Percentiles rank a stretch among this genome's conserved stretches.
Evolutionary conservation across 192 early-diverging fungal genomes (phyloP).

Genomic region (Spinellus fusiger): DNA sequence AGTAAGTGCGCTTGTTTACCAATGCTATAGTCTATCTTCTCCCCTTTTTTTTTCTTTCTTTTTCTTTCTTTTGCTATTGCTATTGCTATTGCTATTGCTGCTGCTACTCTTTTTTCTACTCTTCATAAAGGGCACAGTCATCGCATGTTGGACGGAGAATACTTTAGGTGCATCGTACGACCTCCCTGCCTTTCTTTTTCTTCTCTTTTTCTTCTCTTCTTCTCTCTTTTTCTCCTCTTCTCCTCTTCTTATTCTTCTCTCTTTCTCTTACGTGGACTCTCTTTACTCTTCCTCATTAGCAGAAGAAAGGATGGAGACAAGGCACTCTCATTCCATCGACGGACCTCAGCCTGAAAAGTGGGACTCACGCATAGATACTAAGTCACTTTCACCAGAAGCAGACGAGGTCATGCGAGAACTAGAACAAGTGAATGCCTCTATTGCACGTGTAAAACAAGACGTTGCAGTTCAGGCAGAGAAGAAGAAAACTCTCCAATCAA

Average conservation of each 20-base stretch:
- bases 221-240: not conserved
- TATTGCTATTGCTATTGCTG: too few relatives aligned
- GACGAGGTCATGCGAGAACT: conserved; percentile 7
- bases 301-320: not conserved
- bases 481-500: conserved; percentile 7
- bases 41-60: too few relatives aligned
- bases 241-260: not conserved
- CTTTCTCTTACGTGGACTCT: too few relatives aligned
- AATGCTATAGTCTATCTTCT: too few relatives aligned
- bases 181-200: not conserved
- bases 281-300: not conserved
- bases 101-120: too few relatives aligned
- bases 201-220: conserved; percentile 1
- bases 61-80: too few relatives aligned
- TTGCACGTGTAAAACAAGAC: conserved; percentile 3
- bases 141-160: conserved; percentile 1
- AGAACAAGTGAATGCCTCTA: conserved; percentile 18
- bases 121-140: not conserved
- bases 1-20: too few relatives aligned
- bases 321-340: not conserved
- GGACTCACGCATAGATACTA: not conserved
- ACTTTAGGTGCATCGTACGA: not conserved
- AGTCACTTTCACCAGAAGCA: conserved; percentile 3
- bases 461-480: conserved; percentile 7
- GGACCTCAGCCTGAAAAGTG: not conserved